Evolutionary conservation across 768 basidiomycete genomes (phyloP).

Genomic region (Lactifluus volemus): DNA sequence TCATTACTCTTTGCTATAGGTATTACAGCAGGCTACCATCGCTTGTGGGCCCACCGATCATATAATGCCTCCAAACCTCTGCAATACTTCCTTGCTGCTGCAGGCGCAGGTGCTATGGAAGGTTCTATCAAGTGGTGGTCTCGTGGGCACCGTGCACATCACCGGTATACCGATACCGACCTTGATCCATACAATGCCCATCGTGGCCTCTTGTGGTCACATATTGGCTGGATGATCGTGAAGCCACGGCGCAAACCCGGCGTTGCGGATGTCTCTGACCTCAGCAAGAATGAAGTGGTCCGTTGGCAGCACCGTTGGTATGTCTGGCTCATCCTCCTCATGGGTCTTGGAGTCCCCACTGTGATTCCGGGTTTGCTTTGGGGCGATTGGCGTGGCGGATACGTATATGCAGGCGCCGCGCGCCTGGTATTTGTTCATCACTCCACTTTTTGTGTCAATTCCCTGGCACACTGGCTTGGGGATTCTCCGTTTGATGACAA

Average conservation of each 20-base stretch:
- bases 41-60: constrained; percentile 92
- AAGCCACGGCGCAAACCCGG: constrained; percentile 87
- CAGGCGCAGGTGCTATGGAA: constrained; percentile 88
- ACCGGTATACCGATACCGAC: constrained; percentile 94
- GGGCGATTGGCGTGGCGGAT: constrained; percentile 84
- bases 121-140: constrained; percentile 99
- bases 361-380: constrained; percentile 70
- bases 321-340: constrained; percentile 54
- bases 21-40: constrained; percentile 92
- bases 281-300: constrained; percentile 71
- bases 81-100: constrained; percentile 75
- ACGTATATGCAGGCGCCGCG: constrained; percentile 72
- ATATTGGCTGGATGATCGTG: constrained; percentile 89
- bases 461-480: constrained; percentile 93
- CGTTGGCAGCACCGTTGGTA: constrained; percentile 86
- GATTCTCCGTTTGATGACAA: constrained; percentile 92
- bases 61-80: constrained; percentile 87
- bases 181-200: constrained; percentile 94
- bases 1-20: constrained; percentile 30
- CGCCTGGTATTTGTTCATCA: constrained; percentile 84
- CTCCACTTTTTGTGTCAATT: constrained; percentile 96
- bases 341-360: constrained; percentile 70
- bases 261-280: constrained; percentile 82
- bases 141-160: constrained; percentile 94
- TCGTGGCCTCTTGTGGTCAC: constrained; percentile 79